Conservation (phyloP, 2,329 filamentous ascomycete species). For the Arthrobotrys iridis region DNA sequence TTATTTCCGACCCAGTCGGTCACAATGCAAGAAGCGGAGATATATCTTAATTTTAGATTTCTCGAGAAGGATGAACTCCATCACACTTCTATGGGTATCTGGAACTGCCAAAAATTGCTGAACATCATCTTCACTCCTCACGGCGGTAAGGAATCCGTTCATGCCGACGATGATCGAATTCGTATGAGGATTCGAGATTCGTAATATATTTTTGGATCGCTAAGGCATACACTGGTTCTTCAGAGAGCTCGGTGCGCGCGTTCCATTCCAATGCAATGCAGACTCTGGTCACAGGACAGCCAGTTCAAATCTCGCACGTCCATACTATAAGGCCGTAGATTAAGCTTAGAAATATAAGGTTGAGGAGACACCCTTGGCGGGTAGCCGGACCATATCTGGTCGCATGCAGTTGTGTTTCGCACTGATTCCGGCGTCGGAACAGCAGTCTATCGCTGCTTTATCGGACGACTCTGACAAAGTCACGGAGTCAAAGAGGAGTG, state of each 20-base stretch:
- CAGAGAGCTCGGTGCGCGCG: slow-evolving; percentile 27
- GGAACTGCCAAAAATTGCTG: too few species aligned
- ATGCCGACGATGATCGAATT: too few species aligned
- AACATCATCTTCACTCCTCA: too few species aligned
- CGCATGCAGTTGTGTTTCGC: slow-evolving; percentile 12
- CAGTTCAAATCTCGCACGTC: not conserved
- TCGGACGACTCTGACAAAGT: slow-evolving; percentile 44
- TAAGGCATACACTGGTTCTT: too few species aligned
- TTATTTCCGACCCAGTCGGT: not conserved
- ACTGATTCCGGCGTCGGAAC: slow-evolving; percentile 41
- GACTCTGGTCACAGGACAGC: not conserved
- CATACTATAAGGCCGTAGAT: slow-evolving; percentile 6
- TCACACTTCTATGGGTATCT: too few species aligned
- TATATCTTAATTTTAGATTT: too few species aligned
- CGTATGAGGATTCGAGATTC: too few species aligned
- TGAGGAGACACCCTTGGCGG: slow-evolving; percentile 27
- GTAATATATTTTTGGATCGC: too few species aligned
- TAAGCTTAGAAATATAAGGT: slow-evolving; percentile 36
- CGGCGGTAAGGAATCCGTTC: too few species aligned
- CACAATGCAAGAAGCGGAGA: not conserved
- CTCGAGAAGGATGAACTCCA: too few species aligned
- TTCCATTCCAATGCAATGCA: slow-evolving; percentile 37
- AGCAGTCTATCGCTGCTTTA: slow-evolving; percentile 24
- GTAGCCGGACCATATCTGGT: slow-evolving; percentile 15
- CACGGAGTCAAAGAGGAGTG: not conserved